Evolutionary conservation across 2,329 filamentous ascomycete species (phyloP).

Genomic region (Fusarium sp.): DNA sequence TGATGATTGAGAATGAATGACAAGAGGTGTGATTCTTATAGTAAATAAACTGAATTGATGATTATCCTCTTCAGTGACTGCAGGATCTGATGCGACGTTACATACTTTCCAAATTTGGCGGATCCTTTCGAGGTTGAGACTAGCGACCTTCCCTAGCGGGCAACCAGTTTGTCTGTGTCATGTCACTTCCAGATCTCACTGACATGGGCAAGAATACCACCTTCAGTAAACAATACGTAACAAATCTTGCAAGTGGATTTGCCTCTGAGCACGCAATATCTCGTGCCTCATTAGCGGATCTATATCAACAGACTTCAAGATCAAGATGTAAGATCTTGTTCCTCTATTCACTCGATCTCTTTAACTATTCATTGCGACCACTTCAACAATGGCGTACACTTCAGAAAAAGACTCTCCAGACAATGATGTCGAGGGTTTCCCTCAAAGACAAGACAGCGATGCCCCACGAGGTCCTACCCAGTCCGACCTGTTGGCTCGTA

Average conservation of each 20-base stretch:
- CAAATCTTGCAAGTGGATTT: slow-evolving; percentile 29
- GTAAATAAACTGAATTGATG: neutral
- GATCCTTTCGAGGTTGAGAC: neutral
- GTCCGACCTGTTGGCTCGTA: slow-evolving; percentile 63
- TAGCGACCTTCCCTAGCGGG: slow-evolving; percentile 31
- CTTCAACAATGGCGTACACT: slow-evolving; percentile 16
- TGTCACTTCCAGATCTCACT: slow-evolving; percentile 2
- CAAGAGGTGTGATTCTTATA: too few relatives aligned
- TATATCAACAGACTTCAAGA: neutral
- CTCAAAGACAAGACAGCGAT: slow-evolving; percentile 5
- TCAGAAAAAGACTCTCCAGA: slow-evolving; percentile 16
- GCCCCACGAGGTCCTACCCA: slow-evolving; percentile 34
- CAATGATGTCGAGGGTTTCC: slow-evolving; percentile 38
- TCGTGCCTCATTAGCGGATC: slow-evolving; percentile 32
- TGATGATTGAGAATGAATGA: fast-evolving
- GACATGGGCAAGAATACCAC: slow-evolving; percentile 25
- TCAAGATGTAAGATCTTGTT: neutral
- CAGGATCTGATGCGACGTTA: slow-evolving; percentile 16
- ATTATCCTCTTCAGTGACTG: neutral
- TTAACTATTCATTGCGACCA: neutral
- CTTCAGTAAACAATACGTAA: slow-evolving; percentile 25
- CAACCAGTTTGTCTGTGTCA: slow-evolving; percentile 1
- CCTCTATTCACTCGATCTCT: too few relatives aligned
- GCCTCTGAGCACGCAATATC: slow-evolving; percentile 46
- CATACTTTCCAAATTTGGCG: slow-evolving; percentile 2